These are phyloP conservation scores for Scorias spongiosa DNA, from an alignment of 2,329 filamentous ascomycete species.

Conservation along the genomic window DNA sequence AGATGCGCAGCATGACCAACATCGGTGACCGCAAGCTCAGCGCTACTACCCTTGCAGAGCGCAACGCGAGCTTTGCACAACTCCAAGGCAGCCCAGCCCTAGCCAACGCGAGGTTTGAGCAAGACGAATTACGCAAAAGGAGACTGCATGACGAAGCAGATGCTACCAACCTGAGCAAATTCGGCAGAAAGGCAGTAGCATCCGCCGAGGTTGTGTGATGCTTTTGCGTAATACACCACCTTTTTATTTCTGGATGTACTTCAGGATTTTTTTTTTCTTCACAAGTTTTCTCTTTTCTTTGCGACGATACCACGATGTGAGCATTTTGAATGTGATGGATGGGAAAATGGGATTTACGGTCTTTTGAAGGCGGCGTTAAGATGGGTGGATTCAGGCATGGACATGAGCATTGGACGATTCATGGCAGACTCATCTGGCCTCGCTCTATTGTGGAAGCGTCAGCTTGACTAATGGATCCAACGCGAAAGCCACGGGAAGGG, in stretches of 20 bases:
- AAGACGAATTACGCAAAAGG: conserved; percentile 32
- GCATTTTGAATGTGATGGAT: not conserved
- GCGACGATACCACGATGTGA: conserved; percentile 4
- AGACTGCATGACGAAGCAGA: conserved; percentile 33
- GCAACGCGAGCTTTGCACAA: conserved; percentile 12
- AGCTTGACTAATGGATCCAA: too few relatives aligned
- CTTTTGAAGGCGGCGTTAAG: too few relatives aligned
- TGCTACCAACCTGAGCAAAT: not conserved
- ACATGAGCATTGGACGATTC: too few relatives aligned
- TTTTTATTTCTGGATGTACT: not conserved
- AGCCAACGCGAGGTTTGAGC: conserved; percentile 27
- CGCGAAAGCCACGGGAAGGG: too few relatives aligned
- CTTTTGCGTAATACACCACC: not conserved
- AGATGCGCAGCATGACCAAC: conserved; percentile 22
- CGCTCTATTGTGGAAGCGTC: too few relatives aligned
- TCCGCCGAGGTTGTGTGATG: conserved; percentile 1
- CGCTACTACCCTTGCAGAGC: conserved; percentile 12
- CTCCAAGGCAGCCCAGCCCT: conserved; percentile 14
- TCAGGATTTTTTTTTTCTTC: conserved; percentile 1
- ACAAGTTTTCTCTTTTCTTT: conserved; percentile 1
- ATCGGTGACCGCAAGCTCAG: conserved; percentile 14
- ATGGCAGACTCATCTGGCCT: too few relatives aligned
- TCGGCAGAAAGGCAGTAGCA: conserved; percentile 1
- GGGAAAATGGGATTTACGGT: too few relatives aligned
- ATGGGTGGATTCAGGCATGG: too few relatives aligned